Evolutionary conservation across 1,139 yeast species (phyloP).

Genomic region (Yamadazyma kanchanaburiensis): DNA sequence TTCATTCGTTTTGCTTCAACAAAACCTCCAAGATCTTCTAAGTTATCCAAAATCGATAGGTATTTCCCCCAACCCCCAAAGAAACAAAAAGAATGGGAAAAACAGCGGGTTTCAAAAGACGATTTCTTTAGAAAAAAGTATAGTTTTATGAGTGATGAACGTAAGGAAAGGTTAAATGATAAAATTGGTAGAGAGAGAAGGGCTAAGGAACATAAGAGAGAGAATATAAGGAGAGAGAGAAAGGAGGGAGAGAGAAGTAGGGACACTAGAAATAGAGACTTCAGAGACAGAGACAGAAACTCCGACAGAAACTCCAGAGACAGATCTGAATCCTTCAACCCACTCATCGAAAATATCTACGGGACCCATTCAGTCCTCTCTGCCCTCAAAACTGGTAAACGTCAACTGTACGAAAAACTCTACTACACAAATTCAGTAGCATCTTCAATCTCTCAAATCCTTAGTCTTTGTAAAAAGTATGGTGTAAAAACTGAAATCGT

Average conservation of each 20-base stretch:
- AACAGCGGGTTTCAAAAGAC: conserved; percentile 34
- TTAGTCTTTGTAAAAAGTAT: conserved; percentile 41
- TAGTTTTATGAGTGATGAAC: conserved; percentile 24
- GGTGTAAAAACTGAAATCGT: conserved; percentile 43
- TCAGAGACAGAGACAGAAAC: conserved; percentile 3
- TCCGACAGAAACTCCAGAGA: conserved; percentile 8
- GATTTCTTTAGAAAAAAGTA: conserved; percentile 41
- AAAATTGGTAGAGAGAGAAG: conserved; percentile 38
- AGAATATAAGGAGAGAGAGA: conserved; percentile 8
- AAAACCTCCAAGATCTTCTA: conserved; percentile 12
- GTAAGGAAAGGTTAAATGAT: conserved; percentile 25
- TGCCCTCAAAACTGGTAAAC: conserved; percentile 55
- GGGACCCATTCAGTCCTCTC: conserved; percentile 78
- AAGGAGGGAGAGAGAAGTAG: not conserved
- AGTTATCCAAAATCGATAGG: conserved; percentile 11
- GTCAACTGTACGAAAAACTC: conserved; percentile 52
- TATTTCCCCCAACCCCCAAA: conserved; percentile 9
- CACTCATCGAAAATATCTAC: conserved; percentile 64
- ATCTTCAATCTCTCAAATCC: conserved; percentile 28
- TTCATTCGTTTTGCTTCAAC: too few relatives aligned
- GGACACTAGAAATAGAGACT: conserved; percentile 10
- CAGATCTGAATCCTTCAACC: conserved; percentile 20
- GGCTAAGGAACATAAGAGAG: conserved; percentile 18
- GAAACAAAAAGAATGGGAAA: conserved; percentile 36
- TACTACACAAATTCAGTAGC: conserved; percentile 43